phyloP scores from a whole-genome alignment of 208 protist genomes.

The Crithidia mellificae region DNA sequence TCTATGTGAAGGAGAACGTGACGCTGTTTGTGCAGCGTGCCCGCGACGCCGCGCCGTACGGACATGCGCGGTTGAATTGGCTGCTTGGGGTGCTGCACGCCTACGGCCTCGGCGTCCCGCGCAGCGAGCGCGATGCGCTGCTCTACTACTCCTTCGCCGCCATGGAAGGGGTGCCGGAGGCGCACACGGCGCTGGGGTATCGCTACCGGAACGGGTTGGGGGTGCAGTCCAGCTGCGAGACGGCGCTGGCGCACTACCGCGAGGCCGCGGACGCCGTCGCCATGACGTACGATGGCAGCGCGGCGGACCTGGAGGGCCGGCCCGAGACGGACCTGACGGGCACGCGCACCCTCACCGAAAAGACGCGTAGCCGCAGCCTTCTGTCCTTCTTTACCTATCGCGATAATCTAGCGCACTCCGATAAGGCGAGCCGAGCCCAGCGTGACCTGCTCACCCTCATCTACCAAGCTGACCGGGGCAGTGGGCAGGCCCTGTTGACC shows the following conservation, averaged over 20 bases:
- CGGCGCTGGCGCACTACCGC: slow-evolving; percentile 60
- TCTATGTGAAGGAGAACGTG: slow-evolving; percentile 68
- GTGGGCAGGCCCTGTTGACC: slow-evolving; percentile 42
- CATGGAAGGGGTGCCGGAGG: slow-evolving; percentile 64
- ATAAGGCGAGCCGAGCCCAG: slow-evolving; percentile 22
- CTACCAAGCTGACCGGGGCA: slow-evolving; percentile 59
- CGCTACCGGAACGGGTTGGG: slow-evolving; percentile 67
- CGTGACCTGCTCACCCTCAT: slow-evolving; percentile 45
- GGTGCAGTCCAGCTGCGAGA: slow-evolving; percentile 55
- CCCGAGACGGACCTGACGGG: slow-evolving; percentile 2
- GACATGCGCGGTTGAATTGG: slow-evolving; percentile 77
- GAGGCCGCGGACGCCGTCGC: slow-evolving; percentile 76
- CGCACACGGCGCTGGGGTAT: slow-evolving; percentile 80
- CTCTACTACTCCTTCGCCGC: slow-evolving; percentile 85
- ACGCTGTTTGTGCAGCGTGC: slow-evolving; percentile 48
- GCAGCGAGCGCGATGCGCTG: slow-evolving; percentile 58
- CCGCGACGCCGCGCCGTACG: slow-evolving; percentile 46
- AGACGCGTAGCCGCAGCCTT: background rate
- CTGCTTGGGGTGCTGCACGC: slow-evolving; percentile 79
- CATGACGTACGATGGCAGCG: slow-evolving; percentile 58
- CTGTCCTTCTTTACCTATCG: slow-evolving; percentile 33
- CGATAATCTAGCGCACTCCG: slow-evolving; percentile 23
- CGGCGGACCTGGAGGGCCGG: slow-evolving; percentile 14
- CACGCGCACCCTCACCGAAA: slow-evolving; percentile 17
- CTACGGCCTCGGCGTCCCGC: slow-evolving; percentile 74